These are phyloP conservation scores for Sporothrix inflata DNA, from an alignment of 2,329 filamentous ascomycete species.

Conservation along the genomic window DNA sequence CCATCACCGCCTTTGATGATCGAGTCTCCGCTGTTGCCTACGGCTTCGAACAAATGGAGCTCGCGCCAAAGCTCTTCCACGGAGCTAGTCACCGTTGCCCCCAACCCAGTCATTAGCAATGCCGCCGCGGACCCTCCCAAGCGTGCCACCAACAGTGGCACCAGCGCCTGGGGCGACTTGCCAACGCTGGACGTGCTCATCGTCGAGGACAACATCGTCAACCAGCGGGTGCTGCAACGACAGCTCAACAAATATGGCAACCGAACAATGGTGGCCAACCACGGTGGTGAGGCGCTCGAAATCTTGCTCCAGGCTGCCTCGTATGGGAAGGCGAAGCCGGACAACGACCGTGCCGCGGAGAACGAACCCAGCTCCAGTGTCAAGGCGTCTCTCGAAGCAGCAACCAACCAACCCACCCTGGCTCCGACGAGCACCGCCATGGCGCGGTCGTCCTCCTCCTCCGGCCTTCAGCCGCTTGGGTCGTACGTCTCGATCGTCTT, in stretches of 20 bases:
- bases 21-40: not conserved
- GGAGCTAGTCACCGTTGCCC: not conserved
- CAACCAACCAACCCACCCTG: not conserved
- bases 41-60: not conserved
- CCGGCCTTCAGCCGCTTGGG: slow-evolving; percentile 34
- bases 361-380: not conserved
- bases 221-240: slow-evolving; percentile 65
- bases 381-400: not conserved
- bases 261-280: slow-evolving; percentile 65
- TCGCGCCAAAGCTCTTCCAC: not conserved
- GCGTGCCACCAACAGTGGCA: not conserved
- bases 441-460: not conserved
- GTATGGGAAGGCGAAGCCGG: slow-evolving; percentile 50
- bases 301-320: slow-evolving; percentile 55
- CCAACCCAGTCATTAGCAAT: not conserved
- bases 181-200: slow-evolving; percentile 61
- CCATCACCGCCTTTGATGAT: slow-evolving; percentile 23
- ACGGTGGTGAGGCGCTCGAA: slow-evolving; percentile 65
- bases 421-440: not conserved
- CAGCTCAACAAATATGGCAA: slow-evolving; percentile 65
- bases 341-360: not conserved
- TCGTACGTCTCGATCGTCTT: slow-evolving; percentile 67
- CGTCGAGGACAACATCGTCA: slow-evolving; percentile 70
- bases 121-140: not conserved
- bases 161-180: slow-evolving; percentile 29